Evolutionary conservation across 1,284 basidiomycete genomes (phyloP).

Genomic region (Leccinum pseudoinsigne): DNA sequence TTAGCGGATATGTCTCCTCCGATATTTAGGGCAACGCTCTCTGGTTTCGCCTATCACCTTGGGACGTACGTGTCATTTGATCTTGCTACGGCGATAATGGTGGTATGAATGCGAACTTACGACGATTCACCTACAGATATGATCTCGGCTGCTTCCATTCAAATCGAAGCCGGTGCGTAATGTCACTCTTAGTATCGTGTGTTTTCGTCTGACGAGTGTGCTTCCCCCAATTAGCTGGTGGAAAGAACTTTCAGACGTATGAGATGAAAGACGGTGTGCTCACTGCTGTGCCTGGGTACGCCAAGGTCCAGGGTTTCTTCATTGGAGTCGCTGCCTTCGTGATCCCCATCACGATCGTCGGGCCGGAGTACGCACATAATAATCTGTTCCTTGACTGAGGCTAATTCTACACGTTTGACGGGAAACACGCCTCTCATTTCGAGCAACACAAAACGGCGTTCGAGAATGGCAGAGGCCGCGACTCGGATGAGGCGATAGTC

Average conservation of each 20-base stretch:
- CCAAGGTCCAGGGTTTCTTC: constrained; percentile 83
- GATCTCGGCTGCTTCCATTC: constrained; percentile 84
- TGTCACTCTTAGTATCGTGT: constrained; percentile 81
- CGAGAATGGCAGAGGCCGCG: constrained; percentile 66
- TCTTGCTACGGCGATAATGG: neutral
- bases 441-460: constrained; percentile 81
- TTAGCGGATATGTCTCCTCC: constrained; percentile 89
- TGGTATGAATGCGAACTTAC: neutral
- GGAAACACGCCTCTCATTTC: constrained; percentile 80
- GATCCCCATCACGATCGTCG: constrained; percentile 64
- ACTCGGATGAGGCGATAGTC: constrained; percentile 32
- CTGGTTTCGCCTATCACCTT: constrained; percentile 88
- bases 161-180: constrained; percentile 89
- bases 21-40: constrained; percentile 90
- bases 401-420: constrained; percentile 22
- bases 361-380: constrained; percentile 61
- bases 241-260: constrained; percentile 55
- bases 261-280: constrained; percentile 46
- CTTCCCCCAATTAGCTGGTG: constrained; percentile 49
- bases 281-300: constrained; percentile 74
- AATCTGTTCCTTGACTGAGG: neutral
- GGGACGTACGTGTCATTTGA: constrained; percentile 44
- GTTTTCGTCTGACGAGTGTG: neutral
- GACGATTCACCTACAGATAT: constrained; percentile 47
- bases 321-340: constrained; percentile 73